These are phyloP conservation scores for Smittium culicis DNA, from an alignment of 371 early-diverging fungal species.

Conservation along the genomic window DNA sequence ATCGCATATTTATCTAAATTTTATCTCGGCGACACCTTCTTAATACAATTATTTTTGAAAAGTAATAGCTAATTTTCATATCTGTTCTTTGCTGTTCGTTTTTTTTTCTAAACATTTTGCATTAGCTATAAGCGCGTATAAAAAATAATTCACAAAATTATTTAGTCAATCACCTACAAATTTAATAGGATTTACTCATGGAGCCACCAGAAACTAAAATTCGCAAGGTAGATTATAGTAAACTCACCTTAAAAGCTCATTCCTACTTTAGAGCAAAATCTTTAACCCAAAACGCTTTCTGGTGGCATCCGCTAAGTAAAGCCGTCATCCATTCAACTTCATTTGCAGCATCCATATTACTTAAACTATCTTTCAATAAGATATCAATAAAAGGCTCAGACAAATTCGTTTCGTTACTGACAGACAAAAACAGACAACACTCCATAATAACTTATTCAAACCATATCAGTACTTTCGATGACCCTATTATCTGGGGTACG, in stretches of 20 bases:
- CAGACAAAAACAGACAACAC: slow-evolving; percentile 40
- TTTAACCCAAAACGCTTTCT: not conserved
- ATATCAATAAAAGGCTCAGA: slow-evolving; percentile 42
- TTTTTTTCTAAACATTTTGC: not conserved
- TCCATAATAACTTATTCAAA: slow-evolving; percentile 49
- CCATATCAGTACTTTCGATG: slow-evolving; percentile 46
- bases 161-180: too few relatives aligned
- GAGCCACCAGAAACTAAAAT: not conserved
- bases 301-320: slow-evolving; percentile 38
- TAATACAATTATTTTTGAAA: not conserved
- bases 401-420: slow-evolving; percentile 38
- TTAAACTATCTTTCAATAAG: slow-evolving; percentile 37
- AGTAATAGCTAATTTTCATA: not conserved
- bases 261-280: slow-evolving; percentile 5
- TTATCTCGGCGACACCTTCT: not conserved
- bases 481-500: slow-evolving; percentile 69
- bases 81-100: not conserved
- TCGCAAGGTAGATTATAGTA: not conserved
- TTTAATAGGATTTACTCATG: not conserved
- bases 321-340: slow-evolving; percentile 35
- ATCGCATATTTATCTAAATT: not conserved
- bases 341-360: slow-evolving; percentile 36
- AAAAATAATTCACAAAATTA: not conserved
- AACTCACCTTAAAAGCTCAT: slow-evolving; percentile 6
- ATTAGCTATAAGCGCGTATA: not conserved